A percentile compares a stretch with the other conserved stretches of the same genome.
These are phyloP conservation scores for Calonectria pseudoreteaudii DNA, from an alignment of 2,329 filamentous ascomycete species.

Conservation along the genomic window DNA sequence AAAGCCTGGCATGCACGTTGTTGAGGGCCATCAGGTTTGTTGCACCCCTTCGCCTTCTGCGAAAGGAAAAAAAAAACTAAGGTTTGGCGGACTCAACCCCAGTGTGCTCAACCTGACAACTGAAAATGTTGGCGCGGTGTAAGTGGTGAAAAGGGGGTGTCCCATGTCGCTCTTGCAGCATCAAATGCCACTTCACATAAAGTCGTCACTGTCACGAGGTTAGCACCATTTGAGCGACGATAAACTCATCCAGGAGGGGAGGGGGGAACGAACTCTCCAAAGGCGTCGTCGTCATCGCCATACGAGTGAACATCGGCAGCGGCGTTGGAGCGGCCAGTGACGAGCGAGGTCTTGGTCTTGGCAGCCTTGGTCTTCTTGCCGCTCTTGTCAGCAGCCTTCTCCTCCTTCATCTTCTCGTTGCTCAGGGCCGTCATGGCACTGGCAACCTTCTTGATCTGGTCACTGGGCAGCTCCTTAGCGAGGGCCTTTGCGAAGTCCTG, in stretches of 20 bases:
- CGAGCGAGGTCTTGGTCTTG: slow-evolving; percentile 91
- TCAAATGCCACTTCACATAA: slow-evolving; percentile 69
- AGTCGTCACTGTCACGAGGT: slow-evolving; percentile 69
- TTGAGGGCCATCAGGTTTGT: slow-evolving; percentile 14
- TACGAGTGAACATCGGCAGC: slow-evolving; percentile 80
- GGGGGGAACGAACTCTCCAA: slow-evolving; percentile 80
- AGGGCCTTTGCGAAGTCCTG: slow-evolving; percentile 92
- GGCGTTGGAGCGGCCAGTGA: slow-evolving; percentile 70
- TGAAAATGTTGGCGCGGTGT: slow-evolving; percentile 21
- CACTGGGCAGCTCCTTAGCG: slow-evolving; percentile 86
- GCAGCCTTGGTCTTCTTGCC: slow-evolving; percentile 97
- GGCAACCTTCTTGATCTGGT: slow-evolving; percentile 96
- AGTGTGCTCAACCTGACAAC: not conserved
- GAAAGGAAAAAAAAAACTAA: slow-evolving; percentile 4
- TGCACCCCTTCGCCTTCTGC: not conserved
- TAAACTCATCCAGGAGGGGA: not conserved
- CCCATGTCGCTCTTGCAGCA: slow-evolving; percentile 18
- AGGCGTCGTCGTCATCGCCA: slow-evolving; percentile 77
- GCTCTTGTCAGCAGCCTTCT: slow-evolving; percentile 93
- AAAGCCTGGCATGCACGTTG: slow-evolving; percentile 4
- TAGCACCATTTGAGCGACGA: slow-evolving; percentile 23
- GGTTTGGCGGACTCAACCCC: slow-evolving; percentile 21
- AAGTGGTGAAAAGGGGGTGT: slow-evolving; percentile 15
- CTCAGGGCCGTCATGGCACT: slow-evolving; percentile 88
- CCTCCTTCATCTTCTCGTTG: slow-evolving; percentile 99